Evolutionary conservation across 495 filamentous ascomycete species (phyloP).

Genomic region (Annulohypoxylon maeteangense): DNA sequence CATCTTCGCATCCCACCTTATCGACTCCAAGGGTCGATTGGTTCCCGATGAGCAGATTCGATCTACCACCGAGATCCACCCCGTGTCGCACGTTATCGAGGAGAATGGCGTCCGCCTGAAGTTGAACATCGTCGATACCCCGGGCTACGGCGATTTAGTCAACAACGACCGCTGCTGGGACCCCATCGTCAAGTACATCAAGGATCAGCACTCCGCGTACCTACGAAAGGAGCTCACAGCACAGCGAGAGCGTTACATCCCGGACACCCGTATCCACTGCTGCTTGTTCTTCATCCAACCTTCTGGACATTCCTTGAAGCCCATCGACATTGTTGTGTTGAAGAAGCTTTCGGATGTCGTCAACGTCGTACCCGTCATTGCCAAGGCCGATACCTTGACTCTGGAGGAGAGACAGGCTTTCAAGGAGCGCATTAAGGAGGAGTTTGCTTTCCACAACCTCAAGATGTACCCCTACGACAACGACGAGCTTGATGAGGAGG

Average conservation of each 20-base stretch:
- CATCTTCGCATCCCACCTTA: conserved; percentile 99
- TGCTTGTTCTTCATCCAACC: conserved; percentile 99
- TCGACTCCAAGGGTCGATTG: conserved; percentile 96
- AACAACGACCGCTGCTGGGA: conserved; percentile 99
- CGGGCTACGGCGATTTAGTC: conserved; percentile 97
- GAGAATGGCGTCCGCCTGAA: conserved; percentile 98
- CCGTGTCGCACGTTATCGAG: conserved; percentile 98
- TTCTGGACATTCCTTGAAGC: conserved; percentile 95
- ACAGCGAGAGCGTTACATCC: conserved; percentile 98
- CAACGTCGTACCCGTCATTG: conserved; percentile 98
- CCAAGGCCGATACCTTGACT: conserved; percentile 96
- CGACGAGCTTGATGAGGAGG: conserved; percentile 97
- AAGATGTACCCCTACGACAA: conserved; percentile 99
- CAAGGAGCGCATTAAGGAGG: conserved; percentile 99
- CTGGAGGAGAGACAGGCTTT: conserved; percentile 94
- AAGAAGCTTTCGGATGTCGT: conserved; percentile 99
- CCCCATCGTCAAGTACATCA: conserved; percentile 99
- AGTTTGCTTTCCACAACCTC: conserved; percentile 99
- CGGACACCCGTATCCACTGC: conserved; percentile 99
- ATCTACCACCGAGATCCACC: conserved; percentile 96
- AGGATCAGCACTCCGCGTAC: conserved; percentile 99
- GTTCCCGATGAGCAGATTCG: conserved; percentile 91
- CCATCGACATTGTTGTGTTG: conserved; percentile 98
- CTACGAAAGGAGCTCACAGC: conserved; percentile 99
- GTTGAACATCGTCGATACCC: conserved; percentile 96